Evolutionary conservation across 2,329 filamentous ascomycete species (phyloP), one percentile per base, ranked within the genome.

Genomic region (Microdochium trichocladiopsis): DNA sequence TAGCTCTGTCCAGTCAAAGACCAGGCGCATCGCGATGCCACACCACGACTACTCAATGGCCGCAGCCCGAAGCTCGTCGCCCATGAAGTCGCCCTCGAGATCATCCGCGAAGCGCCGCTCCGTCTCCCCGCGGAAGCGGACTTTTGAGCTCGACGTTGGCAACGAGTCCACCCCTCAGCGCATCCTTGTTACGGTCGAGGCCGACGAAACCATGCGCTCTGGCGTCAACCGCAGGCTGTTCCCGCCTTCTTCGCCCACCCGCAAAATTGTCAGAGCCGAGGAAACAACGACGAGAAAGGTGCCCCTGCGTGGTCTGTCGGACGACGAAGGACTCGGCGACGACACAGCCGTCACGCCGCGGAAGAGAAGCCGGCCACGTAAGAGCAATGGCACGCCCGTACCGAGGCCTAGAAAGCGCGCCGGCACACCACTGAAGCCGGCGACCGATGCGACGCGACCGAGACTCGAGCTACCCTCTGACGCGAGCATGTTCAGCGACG

Each of bases 71-170:
- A 72, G 70, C 41, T 78, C 72, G 58, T 70, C 72, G 47, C 66
- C 67, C 18, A 68, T 72, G 12, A 63, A 65, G 54, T 69, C 74
- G 36, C 56, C 58, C 25, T 37, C 56, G 54, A 67, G 22, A 22
- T 45, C 41, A 9, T 66, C 72, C 28, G 61, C 72, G 49, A 54
- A 53, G 52, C 61, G 57, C 36, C 54, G 56, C 23, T 56, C 56
- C 18, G 61, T 61, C 16, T 81, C 79, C 43, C 79, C 80, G 37
- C 69, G 77, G 49, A 82, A 80, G 66, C 78, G 76, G 60, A 80
- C 70, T 47, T 82, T 82, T 56, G 74, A 80, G 63, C 72, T 82
- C 31, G 77, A 82, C 56, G 76, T 79, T 24, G 78, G 79, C 48
- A 68, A 76, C 57, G 69, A 70, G 36, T 63, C 62, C 47, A 72